Percentiles rank a stretch among this genome's conserved stretches.
These are phyloP conservation scores for Solanum chmielewskii DNA, from an alignment of 257 asterid species.

Conservation along the genomic window DNA sequence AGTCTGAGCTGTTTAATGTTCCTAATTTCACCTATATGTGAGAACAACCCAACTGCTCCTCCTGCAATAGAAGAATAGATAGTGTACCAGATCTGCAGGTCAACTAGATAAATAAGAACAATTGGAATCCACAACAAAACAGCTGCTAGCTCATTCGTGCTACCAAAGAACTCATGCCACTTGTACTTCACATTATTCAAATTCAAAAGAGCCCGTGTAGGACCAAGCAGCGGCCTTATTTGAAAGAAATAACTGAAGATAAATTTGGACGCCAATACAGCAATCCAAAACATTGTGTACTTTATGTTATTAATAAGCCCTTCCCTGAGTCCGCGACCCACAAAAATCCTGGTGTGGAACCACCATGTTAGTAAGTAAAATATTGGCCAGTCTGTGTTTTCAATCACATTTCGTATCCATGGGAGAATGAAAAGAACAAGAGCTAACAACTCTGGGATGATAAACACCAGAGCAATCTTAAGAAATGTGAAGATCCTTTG, in stretches of 20 bases:
- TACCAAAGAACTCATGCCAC: conserved; percentile 87
- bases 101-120: conserved; percentile 70
- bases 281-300: conserved; percentile 69
- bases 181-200: conserved; percentile 23
- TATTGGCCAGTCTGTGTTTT: conserved; percentile 54
- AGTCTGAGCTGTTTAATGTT: conserved; percentile 72
- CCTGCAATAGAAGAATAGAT: conserved; percentile 62
- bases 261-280: conserved; percentile 56
- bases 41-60: conserved; percentile 51
- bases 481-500: conserved; percentile 55
- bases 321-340: conserved; percentile 87
- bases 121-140: conserved; percentile 80
- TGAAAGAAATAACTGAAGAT: conserved; percentile 73
- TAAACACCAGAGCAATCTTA: conserved; percentile 59
- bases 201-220: conserved; percentile 51
- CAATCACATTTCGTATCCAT: conserved; percentile 69
- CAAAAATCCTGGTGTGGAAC: conserved; percentile 67
- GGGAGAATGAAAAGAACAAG: conserved; percentile 59
- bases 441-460: conserved; percentile 75
- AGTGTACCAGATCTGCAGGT: conserved; percentile 79
- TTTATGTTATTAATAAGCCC: conserved; percentile 72
- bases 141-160: conserved; percentile 66
- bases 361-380: conserved; percentile 72
- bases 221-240: conserved; percentile 74
- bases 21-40: conserved; percentile 89